These are phyloP conservation scores for Colletotrichum sp. DNA, from an alignment of 2,329 filamentous ascomycete species.

Conservation along the genomic window DNA sequence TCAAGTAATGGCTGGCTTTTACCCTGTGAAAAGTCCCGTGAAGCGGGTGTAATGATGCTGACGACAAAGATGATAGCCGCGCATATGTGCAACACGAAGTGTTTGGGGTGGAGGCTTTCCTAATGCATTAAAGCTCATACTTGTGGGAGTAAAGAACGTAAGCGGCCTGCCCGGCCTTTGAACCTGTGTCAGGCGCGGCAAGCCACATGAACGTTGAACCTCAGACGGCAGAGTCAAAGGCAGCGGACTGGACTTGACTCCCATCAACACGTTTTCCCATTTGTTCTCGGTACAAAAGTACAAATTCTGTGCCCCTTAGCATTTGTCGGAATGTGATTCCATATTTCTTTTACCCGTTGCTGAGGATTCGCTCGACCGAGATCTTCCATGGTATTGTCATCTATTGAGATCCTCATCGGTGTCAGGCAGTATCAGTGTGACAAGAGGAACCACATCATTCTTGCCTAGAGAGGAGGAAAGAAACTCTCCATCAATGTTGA, in stretches of 20 bases:
- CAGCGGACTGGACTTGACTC: neutral
- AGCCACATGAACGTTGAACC: neutral
- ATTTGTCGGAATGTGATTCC: no score
- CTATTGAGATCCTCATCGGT: no score
- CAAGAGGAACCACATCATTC: neutral
- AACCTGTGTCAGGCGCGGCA: neutral
- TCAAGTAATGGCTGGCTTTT: neutral
- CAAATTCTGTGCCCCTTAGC: fast-evolving
- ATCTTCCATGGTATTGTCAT: no score
- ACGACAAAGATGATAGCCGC: neutral
- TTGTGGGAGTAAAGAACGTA: neutral
- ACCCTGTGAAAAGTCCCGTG: neutral
- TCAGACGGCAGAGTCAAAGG: neutral
- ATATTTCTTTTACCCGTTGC: no score
- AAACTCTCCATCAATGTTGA: neutral
- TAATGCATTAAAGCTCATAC: neutral
- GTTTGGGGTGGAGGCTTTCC: neutral
- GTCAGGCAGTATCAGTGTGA: no score
- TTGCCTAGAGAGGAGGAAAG: neutral
- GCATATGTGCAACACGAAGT: neutral
- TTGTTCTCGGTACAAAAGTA: neutral
- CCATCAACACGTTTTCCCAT: neutral
- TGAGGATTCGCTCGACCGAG: no score
- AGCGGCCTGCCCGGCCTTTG: neutral
- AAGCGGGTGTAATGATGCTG: neutral